Evolutionary conservation across 352 stramenopile species (phyloP).

Genomic region (Pythium folliculosum): DNA sequence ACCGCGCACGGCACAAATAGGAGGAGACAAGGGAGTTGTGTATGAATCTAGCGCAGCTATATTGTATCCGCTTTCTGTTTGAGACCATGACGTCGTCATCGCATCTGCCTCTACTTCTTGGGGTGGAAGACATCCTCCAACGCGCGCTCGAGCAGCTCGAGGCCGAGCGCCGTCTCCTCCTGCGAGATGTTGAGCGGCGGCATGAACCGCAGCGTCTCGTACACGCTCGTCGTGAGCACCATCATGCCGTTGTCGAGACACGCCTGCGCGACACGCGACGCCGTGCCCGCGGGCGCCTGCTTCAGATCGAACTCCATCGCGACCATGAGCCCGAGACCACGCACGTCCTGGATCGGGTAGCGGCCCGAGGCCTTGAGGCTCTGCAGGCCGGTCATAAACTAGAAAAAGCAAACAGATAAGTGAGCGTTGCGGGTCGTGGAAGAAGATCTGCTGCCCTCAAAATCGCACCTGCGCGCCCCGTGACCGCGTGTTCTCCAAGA

Average conservation of each 20-base stretch:
- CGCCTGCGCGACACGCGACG: slow-evolving; percentile 69
- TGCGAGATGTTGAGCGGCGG: slow-evolving; percentile 87
- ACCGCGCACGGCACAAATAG: no score
- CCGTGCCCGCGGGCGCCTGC: slow-evolving; percentile 55
- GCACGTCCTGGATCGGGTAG: slow-evolving; percentile 86
- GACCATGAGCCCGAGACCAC: slow-evolving; percentile 92
- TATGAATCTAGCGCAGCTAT: no score
- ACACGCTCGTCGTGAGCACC: slow-evolving; percentile 90
- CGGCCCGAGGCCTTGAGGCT: slow-evolving; percentile 72
- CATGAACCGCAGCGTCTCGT: slow-evolving; percentile 93
- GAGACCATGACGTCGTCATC: no score
- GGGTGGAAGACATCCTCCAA: slow-evolving; percentile 44
- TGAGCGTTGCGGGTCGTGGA: slow-evolving; percentile 27
- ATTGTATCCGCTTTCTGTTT: no score
- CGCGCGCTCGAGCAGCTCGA: slow-evolving; percentile 48
- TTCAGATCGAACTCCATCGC: slow-evolving; percentile 89
- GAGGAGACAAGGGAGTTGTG: no score
- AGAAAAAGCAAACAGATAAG: slow-evolving; percentile 26
- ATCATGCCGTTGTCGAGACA: slow-evolving; percentile 91
- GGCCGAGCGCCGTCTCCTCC: slow-evolving; percentile 51
- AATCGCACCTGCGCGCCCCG: slow-evolving; percentile 46
- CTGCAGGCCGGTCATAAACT: slow-evolving; percentile 77
- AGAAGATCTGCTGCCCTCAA: slow-evolving; percentile 33
- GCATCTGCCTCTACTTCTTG: slow-evolving; percentile 12
- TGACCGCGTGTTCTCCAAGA: slow-evolving; percentile 81